phyloP scores from a whole-genome alignment of 2,329 filamentous ascomycete species.

The Paracoccidioides brasiliensis region DNA sequence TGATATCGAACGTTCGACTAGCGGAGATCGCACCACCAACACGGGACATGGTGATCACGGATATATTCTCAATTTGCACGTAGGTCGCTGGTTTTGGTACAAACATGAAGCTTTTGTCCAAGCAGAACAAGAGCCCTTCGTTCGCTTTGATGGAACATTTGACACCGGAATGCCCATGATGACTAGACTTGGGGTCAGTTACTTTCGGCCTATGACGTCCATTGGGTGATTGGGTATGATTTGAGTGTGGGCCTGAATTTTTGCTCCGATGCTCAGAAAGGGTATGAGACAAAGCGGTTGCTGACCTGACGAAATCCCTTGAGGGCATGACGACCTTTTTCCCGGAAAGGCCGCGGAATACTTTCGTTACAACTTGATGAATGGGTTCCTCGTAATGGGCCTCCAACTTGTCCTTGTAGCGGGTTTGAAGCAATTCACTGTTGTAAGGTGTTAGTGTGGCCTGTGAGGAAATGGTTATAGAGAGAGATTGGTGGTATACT shows the following conservation, averaged over 20 bases:
- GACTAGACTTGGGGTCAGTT: constrained; percentile 35
- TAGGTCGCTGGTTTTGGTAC: constrained; percentile 97
- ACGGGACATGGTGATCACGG: constrained; percentile 86
- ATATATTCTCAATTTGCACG: constrained; percentile 86
- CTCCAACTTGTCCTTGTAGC: constrained; percentile 82
- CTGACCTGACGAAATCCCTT: constrained; percentile 73
- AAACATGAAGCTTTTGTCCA: constrained; percentile 98
- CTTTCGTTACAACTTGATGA: constrained; percentile 84
- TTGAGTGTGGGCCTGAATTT: neutral
- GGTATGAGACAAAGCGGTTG: constrained; percentile 1
- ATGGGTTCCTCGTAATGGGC: constrained; percentile 87
- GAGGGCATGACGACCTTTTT: constrained; percentile 93
- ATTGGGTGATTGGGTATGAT: constrained; percentile 4
- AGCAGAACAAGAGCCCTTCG: constrained; percentile 90
- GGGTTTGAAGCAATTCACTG: constrained; percentile 60
- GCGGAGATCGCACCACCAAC: constrained; percentile 89
- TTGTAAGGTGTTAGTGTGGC: neutral
- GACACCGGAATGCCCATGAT: constrained; percentile 86
- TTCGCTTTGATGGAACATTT: constrained; percentile 99
- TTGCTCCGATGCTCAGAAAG: constrained; percentile 2
- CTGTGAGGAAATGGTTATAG: neutral
- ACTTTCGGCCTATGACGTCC: constrained; percentile 3
- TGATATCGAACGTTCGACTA: constrained; percentile 93
- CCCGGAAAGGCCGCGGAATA: constrained; percentile 85
- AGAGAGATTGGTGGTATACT: constrained; percentile 31